Base-by-base conservation (phyloP, 345 rosid species). In the Raphanus raphanistrum region DNA sequence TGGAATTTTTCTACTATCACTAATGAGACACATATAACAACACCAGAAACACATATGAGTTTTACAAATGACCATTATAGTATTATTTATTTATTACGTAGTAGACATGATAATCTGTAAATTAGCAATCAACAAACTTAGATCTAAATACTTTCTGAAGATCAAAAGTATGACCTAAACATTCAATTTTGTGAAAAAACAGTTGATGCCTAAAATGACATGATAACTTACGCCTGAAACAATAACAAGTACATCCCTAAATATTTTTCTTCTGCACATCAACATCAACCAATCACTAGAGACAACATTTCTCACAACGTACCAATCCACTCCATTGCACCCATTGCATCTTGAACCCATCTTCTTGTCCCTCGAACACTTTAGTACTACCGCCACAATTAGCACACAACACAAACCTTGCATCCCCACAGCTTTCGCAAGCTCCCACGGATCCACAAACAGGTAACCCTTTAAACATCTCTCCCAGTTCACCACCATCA, bases 311-410 rank as follows among this genome's bases (percentile, higher is more conserved):
- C 65, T 84, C 91, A 77, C 98, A 94, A 63, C 88, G 84, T n/a
- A 87, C 84, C 80, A 94, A 45, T 2, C 99, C 98, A 62, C 92
- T 94, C 85, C 99, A 80, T 94, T 90, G 72, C 97, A 94, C 60
- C 66, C 83, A 15, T 78, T 68, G n/a, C 97, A 92, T 79, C 90
- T 83, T 87, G 77, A 82, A 80, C 82, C 26, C 82, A 10, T 79
- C 81, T 45, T 74, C 85, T 54, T 60, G 83, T 74, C 84, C 85
- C 57, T 82, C 85, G 74, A 87, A 90, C 63, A 90, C 82, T 78
- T 94, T 94, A 17, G 88, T 84, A 67, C 99, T 94, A 10, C 97
- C 99, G 6, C 82, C 87, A 63, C 98, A 90, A 25, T 82, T 61
- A 12, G 74, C 75, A 64, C 97, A 94, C 8, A 85, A 90, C 71